Conservation (phyloP, 306 rosid genomes). For the Castanea mollissima region DNA sequence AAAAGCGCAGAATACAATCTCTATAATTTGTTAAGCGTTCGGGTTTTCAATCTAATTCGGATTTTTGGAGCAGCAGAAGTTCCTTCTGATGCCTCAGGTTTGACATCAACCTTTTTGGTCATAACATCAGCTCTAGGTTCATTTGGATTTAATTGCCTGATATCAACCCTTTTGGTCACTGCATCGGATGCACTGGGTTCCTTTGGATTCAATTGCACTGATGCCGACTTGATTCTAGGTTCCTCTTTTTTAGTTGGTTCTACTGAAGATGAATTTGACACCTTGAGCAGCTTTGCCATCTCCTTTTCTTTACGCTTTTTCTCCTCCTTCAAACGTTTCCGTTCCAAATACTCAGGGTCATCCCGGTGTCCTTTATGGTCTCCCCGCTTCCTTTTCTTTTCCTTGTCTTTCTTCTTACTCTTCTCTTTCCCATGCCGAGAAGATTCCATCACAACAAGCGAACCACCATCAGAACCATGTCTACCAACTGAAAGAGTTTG, state of each 20-base stretch:
- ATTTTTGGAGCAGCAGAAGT: constrained; percentile 61
- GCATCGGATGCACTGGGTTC: constrained; percentile 54
- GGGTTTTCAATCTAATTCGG: constrained; percentile 74
- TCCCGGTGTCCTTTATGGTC: constrained; percentile 56
- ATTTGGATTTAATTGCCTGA: constrained; percentile 34
- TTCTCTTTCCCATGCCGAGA: constrained; percentile 51
- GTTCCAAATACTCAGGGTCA: constrained; percentile 75
- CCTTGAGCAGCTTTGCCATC: constrained; percentile 52
- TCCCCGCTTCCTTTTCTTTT: constrained; percentile 77
- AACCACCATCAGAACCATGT: constrained; percentile 44
- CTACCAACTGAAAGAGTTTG: constrained; percentile 65
- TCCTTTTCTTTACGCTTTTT: constrained; percentile 75
- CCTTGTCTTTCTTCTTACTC: constrained; percentile 58
- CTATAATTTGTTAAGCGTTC: constrained; percentile 46
- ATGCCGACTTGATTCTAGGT: constrained; percentile 30
- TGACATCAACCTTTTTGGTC: constrained; percentile 27
- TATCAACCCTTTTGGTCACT: constrained; percentile 26
- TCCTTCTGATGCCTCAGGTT: constrained; percentile 58
- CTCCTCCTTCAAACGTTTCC: constrained; percentile 79
- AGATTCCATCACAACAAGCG: constrained; percentile 31
- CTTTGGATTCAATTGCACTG: constrained; percentile 35
- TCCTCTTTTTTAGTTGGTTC: constrained; percentile 50
- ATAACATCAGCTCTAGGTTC: constrained; percentile 53
- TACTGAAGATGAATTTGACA: constrained; percentile 28
- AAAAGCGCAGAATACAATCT: constrained; percentile 7